These are phyloP conservation scores for Arabidopsis hybrid DNA, from an alignment of 441 rosid species.

Conservation along the genomic window DNA sequence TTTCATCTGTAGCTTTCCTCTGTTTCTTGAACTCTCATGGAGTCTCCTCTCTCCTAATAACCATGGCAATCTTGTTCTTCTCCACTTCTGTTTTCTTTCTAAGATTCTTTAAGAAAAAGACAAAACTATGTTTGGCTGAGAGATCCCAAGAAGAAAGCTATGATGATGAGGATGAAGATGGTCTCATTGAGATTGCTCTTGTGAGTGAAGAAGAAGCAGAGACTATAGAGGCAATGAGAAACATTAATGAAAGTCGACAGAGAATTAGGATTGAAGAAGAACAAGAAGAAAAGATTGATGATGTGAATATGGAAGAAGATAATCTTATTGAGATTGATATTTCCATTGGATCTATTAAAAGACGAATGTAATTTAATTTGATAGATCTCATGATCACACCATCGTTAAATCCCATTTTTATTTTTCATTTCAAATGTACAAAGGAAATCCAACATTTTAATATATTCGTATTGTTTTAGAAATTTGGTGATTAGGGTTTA, in stretches of 20 bases:
- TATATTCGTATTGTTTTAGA: slow-evolving; percentile 7
- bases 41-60: slow-evolving; percentile 24
- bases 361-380: slow-evolving; percentile 26
- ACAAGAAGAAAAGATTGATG: slow-evolving; percentile 48
- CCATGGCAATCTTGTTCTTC: slow-evolving; percentile 23
- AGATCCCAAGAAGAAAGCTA: slow-evolving; percentile 37
- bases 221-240: slow-evolving; percentile 42
- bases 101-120: slow-evolving; percentile 18
- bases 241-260: slow-evolving; percentile 31
- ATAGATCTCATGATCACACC: background rate
- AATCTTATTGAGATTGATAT: slow-evolving; percentile 81
- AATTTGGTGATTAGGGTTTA: slow-evolving; percentile 19
- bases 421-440: slow-evolving; percentile 22
- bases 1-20: slow-evolving; percentile 17
- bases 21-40: slow-evolving; percentile 26
- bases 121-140: slow-evolving; percentile 16
- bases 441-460: background rate
- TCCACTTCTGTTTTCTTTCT: slow-evolving; percentile 28
- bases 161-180: slow-evolving; percentile 57
- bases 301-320: slow-evolving; percentile 64
- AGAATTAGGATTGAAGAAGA: slow-evolving; percentile 40
- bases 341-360: slow-evolving; percentile 70
- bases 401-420: slow-evolving; percentile 13
- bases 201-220: slow-evolving; percentile 44
- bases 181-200: slow-evolving; percentile 72